These are phyloP conservation scores for Dendrobium nobile DNA, from an alignment of 106 monocot species.

Conservation along the genomic window DNA sequence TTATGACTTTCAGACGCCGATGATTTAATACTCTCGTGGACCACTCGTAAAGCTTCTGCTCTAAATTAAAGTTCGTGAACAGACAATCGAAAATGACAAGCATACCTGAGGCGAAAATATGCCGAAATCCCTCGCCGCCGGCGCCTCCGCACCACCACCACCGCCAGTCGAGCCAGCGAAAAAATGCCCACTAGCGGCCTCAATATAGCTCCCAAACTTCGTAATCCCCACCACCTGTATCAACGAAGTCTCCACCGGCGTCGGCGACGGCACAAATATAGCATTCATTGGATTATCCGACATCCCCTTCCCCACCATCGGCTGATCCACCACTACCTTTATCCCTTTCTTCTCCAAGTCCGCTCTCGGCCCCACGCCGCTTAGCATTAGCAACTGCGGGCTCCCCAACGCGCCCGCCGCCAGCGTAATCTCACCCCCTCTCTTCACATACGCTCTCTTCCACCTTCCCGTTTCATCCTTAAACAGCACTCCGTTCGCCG, in stretches of 20 bases:
- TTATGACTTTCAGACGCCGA: no score
- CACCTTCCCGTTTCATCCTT: slow-evolving; percentile 26
- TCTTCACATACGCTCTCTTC: slow-evolving; percentile 47
- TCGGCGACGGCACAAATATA: slow-evolving; percentile 62
- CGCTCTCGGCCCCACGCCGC: slow-evolving; percentile 49
- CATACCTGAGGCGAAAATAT: slow-evolving; percentile 63
- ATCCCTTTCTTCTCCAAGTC: slow-evolving; percentile 38
- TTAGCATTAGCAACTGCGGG: slow-evolving; percentile 80
- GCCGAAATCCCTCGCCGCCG: slow-evolving; percentile 25
- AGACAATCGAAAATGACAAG: background rate
- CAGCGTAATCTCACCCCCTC: slow-evolving; percentile 43
- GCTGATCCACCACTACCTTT: slow-evolving; percentile 29
- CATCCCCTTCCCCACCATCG: slow-evolving; percentile 62
- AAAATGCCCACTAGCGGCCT: slow-evolving; percentile 58
- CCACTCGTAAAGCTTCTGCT: no score
- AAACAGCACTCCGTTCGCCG: slow-evolving; percentile 56
- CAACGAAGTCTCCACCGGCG: slow-evolving; percentile 52
- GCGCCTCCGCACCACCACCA: background rate
- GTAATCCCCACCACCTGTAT: slow-evolving; percentile 78
- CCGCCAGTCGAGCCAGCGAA: slow-evolving; percentile 15
- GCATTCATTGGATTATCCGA: slow-evolving; percentile 80
- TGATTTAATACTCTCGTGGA: no score
- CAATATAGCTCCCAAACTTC: slow-evolving; percentile 52
- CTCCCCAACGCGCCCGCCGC: slow-evolving; percentile 70
- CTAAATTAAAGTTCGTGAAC: no score